Evolutionary conservation across 306 rosid species (phyloP).

Genomic region (Vachellia collinsii): DNA sequence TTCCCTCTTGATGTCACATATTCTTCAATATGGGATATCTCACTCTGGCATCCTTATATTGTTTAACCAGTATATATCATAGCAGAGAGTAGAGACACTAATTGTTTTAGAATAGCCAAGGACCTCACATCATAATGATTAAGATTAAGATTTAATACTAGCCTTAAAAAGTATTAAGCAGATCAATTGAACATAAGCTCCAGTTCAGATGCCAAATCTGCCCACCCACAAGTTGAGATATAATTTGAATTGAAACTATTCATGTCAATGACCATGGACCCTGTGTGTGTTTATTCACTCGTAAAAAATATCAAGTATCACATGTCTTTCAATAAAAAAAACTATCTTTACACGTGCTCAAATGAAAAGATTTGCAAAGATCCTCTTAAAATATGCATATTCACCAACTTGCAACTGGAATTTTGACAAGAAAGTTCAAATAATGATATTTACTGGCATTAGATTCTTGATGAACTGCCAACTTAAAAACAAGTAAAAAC

Average conservation of each 20-base stretch:
- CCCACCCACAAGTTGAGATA: not conserved
- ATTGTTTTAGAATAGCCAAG: not conserved
- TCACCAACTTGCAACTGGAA: not conserved
- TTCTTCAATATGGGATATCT: not conserved
- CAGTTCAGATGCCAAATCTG: not conserved
- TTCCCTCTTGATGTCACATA: slow-evolving; percentile 6
- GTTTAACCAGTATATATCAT: not conserved
- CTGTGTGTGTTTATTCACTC: not conserved
- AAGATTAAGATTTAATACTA: not conserved
- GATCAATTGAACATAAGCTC: not conserved
- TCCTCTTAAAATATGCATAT: not conserved
- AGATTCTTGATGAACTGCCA: slow-evolving; percentile 14
- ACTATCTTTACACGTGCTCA: not conserved
- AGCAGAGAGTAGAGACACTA: not conserved
- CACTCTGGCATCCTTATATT: not conserved
- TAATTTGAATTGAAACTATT: not conserved
- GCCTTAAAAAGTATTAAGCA: not conserved
- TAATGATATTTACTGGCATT: slow-evolving; percentile 5
- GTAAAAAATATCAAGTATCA: not conserved
- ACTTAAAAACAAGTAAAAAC: slow-evolving; percentile 28
- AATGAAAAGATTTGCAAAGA: not conserved
- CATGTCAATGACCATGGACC: not conserved
- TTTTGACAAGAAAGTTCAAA: not conserved
- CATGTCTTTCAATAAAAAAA: not conserved
- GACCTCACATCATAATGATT: not conserved